A percentile compares a stretch with the other conserved stretches of the same genome.
These are phyloP conservation scores for Pigoraptor vietnamica DNA, from an alignment of 78 protist species.

Conservation along the genomic window DNA sequence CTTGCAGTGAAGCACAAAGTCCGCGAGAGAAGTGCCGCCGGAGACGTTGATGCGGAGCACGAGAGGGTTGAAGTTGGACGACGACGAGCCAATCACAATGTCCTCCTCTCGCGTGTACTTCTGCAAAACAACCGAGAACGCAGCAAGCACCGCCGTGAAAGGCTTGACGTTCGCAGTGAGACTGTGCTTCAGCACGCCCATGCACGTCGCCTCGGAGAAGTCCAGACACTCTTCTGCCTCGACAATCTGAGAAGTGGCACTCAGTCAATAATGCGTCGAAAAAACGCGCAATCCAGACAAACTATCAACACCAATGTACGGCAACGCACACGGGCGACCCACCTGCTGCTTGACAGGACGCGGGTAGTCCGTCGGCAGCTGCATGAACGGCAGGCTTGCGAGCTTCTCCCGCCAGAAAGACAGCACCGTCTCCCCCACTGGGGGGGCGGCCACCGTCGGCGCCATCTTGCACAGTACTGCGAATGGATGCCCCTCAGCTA, in stretches of 20 bases:
- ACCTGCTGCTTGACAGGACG: constrained; percentile 8
- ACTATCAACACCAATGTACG: no score
- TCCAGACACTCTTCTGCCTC: neutral
- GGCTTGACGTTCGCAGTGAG: neutral
- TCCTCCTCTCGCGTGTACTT: constrained; percentile 24
- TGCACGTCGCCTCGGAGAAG: neutral
- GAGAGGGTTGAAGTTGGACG: constrained; percentile 5
- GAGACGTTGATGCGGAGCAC: neutral
- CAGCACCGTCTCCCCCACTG: neutral
- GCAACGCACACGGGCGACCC: neutral
- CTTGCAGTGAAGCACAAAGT: neutral
- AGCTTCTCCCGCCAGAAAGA: neutral
- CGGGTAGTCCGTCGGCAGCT: neutral
- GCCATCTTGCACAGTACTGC: neutral
- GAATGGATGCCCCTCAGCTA: neutral
- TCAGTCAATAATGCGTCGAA: neutral
- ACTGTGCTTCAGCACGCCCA: neutral
- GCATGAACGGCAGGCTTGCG: neutral
- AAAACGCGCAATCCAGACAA: no score
- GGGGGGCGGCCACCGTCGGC: neutral
- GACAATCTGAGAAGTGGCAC: neutral
- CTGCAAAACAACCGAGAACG: constrained; percentile 9
- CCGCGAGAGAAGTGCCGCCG: neutral
- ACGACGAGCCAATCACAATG: constrained; percentile 2
- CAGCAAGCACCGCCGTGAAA: constrained; percentile 2